Percentiles rank a stretch among this genome's conserved stretches.
These are phyloP conservation scores for Trypanosoma vivax DNA, from an alignment of 208 protist species.

Conservation along the genomic window DNA sequence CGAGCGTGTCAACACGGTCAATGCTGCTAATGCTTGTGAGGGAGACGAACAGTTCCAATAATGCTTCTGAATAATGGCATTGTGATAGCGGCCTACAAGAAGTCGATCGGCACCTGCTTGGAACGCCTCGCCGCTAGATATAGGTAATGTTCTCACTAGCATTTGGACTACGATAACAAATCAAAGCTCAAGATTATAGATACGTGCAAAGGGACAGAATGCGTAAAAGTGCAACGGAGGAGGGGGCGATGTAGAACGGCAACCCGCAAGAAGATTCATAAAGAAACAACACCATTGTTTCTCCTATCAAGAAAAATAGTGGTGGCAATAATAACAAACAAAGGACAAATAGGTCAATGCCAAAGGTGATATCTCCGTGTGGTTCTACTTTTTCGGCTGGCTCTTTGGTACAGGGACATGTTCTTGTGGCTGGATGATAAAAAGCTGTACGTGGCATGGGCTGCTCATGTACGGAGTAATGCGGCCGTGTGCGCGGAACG, in stretches of 20 bases:
- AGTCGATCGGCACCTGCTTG: constrained; percentile 19
- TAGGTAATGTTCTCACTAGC: constrained; percentile 4
- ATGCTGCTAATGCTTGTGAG: constrained; percentile 45
- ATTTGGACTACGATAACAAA: constrained; percentile 5
- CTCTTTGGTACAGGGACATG: constrained; percentile 53
- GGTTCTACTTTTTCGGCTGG: constrained; percentile 79
- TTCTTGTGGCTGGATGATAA: constrained; percentile 76
- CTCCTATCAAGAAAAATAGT: too few species aligned
- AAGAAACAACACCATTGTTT: too few species aligned
- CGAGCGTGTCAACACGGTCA: constrained; percentile 44
- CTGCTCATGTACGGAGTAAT: constrained; percentile 93
- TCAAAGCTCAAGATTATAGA: neutral
- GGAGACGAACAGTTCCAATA: constrained; percentile 65
- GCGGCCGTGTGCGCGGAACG: constrained; percentile 93
- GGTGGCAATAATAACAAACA: neutral
- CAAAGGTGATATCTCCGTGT: constrained; percentile 22
- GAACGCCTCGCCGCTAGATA: constrained; percentile 2
- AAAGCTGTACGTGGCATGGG: constrained; percentile 61
- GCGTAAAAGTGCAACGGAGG: neutral
- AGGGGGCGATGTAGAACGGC: too few species aligned
- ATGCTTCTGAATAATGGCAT: constrained; percentile 25
- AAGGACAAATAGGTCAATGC: constrained; percentile 20
- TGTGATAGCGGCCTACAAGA: constrained; percentile 24
- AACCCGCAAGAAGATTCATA: too few species aligned
- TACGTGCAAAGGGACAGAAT: neutral